Conservation (phyloP, 352 stramenopile genomes). For the Pythium brachiatum region DNA sequence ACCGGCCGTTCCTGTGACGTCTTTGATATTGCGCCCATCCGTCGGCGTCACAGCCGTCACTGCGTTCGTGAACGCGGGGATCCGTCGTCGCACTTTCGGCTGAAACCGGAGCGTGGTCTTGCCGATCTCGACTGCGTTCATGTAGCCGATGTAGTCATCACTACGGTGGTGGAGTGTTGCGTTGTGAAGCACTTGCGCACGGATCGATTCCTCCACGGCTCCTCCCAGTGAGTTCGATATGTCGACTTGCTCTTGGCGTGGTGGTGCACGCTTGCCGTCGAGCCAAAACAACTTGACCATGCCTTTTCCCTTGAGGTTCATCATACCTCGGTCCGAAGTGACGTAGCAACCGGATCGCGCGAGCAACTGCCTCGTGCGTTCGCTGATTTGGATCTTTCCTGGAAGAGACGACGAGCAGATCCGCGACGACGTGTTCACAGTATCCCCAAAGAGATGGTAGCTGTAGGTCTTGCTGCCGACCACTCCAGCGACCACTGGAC, state of each 20-base stretch:
- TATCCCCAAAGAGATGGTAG: conserved; percentile 86
- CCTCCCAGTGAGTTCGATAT: conserved; percentile 38
- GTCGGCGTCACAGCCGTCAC: background rate
- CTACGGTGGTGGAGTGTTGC: conserved; percentile 47
- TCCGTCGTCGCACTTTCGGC: conserved; percentile 25
- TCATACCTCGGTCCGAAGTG: conserved; percentile 55
- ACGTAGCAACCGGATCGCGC: conserved; percentile 44
- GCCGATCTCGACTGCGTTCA: conserved; percentile 61
- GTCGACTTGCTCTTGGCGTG: conserved; percentile 27
- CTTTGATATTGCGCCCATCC: conserved; percentile 29
- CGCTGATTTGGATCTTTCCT: conserved; percentile 70
- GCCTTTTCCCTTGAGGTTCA: conserved; percentile 75
- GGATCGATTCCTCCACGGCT: conserved; percentile 54
- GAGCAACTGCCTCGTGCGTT: conserved; percentile 49
- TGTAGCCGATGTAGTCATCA: conserved; percentile 58
- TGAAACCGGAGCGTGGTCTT: conserved; percentile 47
- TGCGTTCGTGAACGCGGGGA: conserved; percentile 7
- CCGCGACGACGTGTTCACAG: conserved; percentile 77
- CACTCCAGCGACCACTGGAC: conserved; percentile 75
- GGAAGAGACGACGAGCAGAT: conserved; percentile 71
- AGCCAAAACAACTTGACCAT: conserved; percentile 69
- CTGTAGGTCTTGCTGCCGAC: conserved; percentile 79
- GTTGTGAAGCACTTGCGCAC: conserved; percentile 27
- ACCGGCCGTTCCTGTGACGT: conserved; percentile 36
- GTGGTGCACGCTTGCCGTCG: conserved; percentile 41